Evolutionary conservation across 2,329 filamentous ascomycete genomes (phyloP).

Genomic region (Aspergillus nomiae): DNA sequence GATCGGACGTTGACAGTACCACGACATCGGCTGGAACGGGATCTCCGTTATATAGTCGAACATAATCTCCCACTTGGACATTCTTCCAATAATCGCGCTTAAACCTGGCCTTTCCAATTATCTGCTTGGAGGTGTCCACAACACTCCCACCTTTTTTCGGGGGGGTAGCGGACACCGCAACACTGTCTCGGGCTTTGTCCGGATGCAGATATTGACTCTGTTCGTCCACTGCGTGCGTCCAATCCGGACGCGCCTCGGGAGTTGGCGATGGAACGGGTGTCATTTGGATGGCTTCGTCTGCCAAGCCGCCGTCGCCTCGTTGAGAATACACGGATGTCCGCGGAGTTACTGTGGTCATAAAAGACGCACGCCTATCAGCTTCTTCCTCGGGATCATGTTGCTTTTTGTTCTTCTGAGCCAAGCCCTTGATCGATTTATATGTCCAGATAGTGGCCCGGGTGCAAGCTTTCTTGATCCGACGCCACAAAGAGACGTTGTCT

Average conservation of each 20-base stretch:
- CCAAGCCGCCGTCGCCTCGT: conserved; percentile 43
- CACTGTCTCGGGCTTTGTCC: conserved; percentile 30
- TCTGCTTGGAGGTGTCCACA: conserved; percentile 69
- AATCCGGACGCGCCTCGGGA: conserved; percentile 54
- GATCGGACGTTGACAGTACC: conserved; percentile 87
- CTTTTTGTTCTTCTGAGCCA: conserved; percentile 52
- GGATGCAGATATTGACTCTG: conserved; percentile 37
- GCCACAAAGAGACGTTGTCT: conserved; percentile 83
- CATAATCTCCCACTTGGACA: conserved; percentile 91
- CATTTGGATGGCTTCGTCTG: conserved; percentile 81
- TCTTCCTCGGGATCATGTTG: conserved; percentile 23
- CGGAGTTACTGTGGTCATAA: conserved; percentile 61
- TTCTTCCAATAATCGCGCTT: conserved; percentile 95
- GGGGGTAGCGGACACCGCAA: conserved; percentile 21
- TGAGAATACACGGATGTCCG: conserved; percentile 60
- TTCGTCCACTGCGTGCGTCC: conserved; percentile 34
- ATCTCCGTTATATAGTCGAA: conserved; percentile 94
- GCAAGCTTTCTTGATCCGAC: conserved; percentile 85
- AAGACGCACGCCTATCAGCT: conserved; percentile 66
- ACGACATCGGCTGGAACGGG: conserved; percentile 93
- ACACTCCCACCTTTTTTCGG: conserved; percentile 63
- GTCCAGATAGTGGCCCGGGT: conserved; percentile 63
- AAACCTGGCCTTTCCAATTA: conserved; percentile 75
- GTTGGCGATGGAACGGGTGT: conserved; percentile 86
- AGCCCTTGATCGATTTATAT: conserved; percentile 53